A percentile compares a stretch with the other conserved stretches of the same genome.
phyloP scores from a whole-genome alignment of 805 yeast genomes.

The Ogataea sp. region DNA sequence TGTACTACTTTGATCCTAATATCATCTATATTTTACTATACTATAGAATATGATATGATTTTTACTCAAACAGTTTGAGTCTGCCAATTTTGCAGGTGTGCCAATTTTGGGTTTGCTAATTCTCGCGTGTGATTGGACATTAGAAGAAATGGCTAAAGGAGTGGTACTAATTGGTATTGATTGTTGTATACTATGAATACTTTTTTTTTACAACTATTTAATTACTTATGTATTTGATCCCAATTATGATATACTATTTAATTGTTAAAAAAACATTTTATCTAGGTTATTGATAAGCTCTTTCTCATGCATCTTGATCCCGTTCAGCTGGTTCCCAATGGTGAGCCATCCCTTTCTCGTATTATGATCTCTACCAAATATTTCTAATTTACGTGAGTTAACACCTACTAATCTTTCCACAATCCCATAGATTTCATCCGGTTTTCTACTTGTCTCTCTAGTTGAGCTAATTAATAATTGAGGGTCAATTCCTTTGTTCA shows the following conservation, averaged over 20 bases:
- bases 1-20: no score
- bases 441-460: constrained; percentile 84
- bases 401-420: constrained; percentile 79
- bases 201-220: no score
- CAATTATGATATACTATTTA: no score
- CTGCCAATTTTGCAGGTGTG: not conserved
- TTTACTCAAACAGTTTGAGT: not conserved
- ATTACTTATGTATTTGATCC: no score
- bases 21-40: no score
- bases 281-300: constrained; percentile 30
- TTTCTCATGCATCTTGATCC: constrained; percentile 47
- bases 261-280: constrained; percentile 10
- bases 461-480: constrained; percentile 78
- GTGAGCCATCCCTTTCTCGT: constrained; percentile 86
- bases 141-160: no score
- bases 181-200: no score
- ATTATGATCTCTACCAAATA: constrained; percentile 85
- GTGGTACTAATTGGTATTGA: no score
- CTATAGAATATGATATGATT: not conserved
- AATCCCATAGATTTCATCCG: constrained; percentile 81
- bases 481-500: constrained; percentile 55
- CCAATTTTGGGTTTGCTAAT: not conserved
- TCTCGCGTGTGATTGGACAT: no score
- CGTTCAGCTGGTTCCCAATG: constrained; percentile 70
- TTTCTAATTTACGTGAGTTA: constrained; percentile 71